Conservation (phyloP, 1,284 basidiomycete species). For the Taiwanofungus camphoratus region DNA sequence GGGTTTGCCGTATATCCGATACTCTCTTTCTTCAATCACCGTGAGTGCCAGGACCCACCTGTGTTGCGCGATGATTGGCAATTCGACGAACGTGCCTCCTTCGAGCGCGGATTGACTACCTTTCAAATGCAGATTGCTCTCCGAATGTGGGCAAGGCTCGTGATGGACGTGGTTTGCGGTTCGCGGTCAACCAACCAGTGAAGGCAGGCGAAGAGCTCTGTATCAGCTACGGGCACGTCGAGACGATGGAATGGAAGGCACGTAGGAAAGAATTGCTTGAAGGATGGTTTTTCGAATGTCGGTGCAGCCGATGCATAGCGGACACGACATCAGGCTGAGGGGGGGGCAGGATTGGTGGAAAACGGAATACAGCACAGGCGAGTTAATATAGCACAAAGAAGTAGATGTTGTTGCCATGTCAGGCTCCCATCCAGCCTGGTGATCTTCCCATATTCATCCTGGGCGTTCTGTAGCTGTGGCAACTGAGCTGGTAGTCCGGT, state of each 20-base stretch:
- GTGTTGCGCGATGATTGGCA: not conserved
- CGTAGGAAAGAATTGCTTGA: constrained; percentile 24
- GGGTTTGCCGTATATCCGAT: constrained; percentile 57
- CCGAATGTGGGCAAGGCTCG: constrained; percentile 55
- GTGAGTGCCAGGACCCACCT: constrained; percentile 36
- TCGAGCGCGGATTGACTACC: constrained; percentile 1
- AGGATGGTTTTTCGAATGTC: constrained; percentile 29
- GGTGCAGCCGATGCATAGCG: constrained; percentile 23
- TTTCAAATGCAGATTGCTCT: constrained; percentile 39
- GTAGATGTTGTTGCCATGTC: no score
- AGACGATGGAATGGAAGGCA: constrained; percentile 19
- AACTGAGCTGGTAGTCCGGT: no score
- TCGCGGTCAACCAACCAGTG: constrained; percentile 36
- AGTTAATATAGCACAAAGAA: no score
- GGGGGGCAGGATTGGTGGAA: no score
- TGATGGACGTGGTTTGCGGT: constrained; percentile 39
- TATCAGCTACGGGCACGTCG: constrained; percentile 29
- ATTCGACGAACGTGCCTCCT: not conserved
- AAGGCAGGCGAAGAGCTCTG: constrained; percentile 25
- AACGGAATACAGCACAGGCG: no score
- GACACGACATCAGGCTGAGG: constrained; percentile 12
- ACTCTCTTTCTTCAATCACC: constrained; percentile 64
- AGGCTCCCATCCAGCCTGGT: no score
- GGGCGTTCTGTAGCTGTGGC: no score
- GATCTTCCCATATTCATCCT: no score